phyloP scores from a whole-genome alignment of 257 asterid species.

The Solanum verrucosum region DNA sequence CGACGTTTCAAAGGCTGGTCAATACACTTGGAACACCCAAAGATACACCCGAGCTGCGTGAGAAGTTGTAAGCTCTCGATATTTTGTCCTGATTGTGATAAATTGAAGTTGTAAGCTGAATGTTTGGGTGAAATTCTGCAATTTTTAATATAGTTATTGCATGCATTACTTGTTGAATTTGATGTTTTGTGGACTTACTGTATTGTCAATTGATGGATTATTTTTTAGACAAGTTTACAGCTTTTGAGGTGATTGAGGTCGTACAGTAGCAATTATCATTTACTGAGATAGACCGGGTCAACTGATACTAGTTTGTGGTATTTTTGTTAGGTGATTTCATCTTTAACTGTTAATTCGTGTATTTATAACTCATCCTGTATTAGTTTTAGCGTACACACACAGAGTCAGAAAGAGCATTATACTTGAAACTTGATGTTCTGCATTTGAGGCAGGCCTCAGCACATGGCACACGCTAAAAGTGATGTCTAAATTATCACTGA shows the following conservation, averaged over 20 bases:
- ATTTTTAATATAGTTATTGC: neutral
- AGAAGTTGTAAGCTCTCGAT: constrained; percentile 59
- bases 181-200: neutral
- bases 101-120: neutral
- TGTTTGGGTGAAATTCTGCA: neutral
- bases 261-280: neutral
- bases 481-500: neutral
- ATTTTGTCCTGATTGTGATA: neutral
- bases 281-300: neutral
- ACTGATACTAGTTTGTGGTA: neutral
- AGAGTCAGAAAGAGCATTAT: neutral
- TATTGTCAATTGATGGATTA: neutral
- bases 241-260: neutral
- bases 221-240: neutral
- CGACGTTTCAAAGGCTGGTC: constrained; percentile 87
- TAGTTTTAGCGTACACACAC: neutral
- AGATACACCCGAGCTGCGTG: constrained; percentile 94
- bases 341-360: neutral
- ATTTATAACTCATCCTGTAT: neutral
- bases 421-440: neutral
- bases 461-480: neutral
- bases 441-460: neutral
- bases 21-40: constrained; percentile 92
- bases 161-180: neutral
- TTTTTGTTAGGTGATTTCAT: neutral